A percentile compares a stretch with the other conserved stretches of the same genome.
Conservation (phyloP, 2,329 filamentous ascomycete species). For the Calcarisporium arbuscula region DNA sequence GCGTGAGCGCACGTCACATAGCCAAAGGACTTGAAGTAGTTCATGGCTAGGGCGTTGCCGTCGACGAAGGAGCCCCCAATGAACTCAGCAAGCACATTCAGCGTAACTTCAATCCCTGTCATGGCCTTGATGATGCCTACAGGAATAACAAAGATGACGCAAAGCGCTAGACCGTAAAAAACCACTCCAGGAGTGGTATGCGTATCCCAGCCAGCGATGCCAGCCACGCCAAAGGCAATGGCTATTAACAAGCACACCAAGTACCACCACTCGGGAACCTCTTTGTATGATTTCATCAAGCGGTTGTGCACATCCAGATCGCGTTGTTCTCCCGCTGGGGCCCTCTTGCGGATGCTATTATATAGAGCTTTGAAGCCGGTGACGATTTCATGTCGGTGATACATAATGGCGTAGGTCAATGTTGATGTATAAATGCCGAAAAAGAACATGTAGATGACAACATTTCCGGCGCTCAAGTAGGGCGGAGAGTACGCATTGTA, state of each 20-base stretch:
- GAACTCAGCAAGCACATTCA: constrained; percentile 48
- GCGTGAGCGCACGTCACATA: constrained; percentile 45
- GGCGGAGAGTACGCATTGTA: constrained; percentile 47
- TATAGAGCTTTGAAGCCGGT: constrained; percentile 42
- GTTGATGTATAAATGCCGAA: constrained; percentile 49
- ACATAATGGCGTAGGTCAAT: constrained; percentile 43
- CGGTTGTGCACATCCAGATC: constrained; percentile 41
- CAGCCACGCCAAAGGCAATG: constrained; percentile 39
- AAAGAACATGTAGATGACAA: constrained; percentile 49
- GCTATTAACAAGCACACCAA: constrained; percentile 33
- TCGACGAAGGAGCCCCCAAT: constrained; percentile 45
- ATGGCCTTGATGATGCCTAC: constrained; percentile 48
- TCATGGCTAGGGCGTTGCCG: constrained; percentile 46
- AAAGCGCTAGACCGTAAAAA: constrained; percentile 44
- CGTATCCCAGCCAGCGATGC: constrained; percentile 42
- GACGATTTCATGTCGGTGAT: constrained; percentile 44
- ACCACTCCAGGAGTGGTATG: constrained; percentile 45
- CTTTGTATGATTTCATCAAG: constrained; percentile 39
- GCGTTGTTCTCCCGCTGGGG: constrained; percentile 25
- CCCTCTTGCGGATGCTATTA: constrained; percentile 36
- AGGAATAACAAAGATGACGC: constrained; percentile 44
- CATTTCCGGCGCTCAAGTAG: constrained; percentile 42
- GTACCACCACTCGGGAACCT: constrained; percentile 53
- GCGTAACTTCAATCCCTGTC: constrained; percentile 44
- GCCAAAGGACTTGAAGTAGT: constrained; percentile 48